phyloP scores from a whole-genome alignment of 2,329 filamentous ascomycete species.

The Cladophialophora immunda region DNA sequence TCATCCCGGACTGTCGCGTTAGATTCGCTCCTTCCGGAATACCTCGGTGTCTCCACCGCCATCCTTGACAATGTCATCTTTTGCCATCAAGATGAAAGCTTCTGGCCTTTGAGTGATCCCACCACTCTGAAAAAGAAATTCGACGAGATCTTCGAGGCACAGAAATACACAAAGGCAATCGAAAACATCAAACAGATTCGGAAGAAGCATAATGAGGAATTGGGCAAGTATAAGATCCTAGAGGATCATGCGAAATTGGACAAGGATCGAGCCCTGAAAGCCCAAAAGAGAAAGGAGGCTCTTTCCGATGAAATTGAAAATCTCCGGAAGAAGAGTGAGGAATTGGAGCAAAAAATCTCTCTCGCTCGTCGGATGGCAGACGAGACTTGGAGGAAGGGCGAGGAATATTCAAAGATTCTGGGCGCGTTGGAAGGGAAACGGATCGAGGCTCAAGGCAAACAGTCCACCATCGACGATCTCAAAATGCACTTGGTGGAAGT shows the following conservation, averaged over 20 bases:
- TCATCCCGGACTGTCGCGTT: constrained; percentile 84
- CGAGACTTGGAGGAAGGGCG: constrained; percentile 76
- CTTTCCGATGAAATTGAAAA: constrained; percentile 70
- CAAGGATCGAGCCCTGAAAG: constrained; percentile 82
- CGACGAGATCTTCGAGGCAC: constrained; percentile 96
- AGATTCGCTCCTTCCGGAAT: constrained; percentile 82
- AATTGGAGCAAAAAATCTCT: constrained; percentile 60
- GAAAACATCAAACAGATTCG: constrained; percentile 89
- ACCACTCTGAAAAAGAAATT: constrained; percentile 88
- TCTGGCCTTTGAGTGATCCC: constrained; percentile 96
- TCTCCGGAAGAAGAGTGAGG: constrained; percentile 68
- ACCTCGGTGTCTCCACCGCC: constrained; percentile 87
- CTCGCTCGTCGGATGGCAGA: constrained; percentile 61
- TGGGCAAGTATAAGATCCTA: constrained; percentile 75
- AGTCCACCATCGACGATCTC: constrained; percentile 75
- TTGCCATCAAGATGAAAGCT: constrained; percentile 96
- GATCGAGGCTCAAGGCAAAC: constrained; percentile 74
- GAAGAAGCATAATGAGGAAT: constrained; percentile 81
- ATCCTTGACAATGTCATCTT: constrained; percentile 96
- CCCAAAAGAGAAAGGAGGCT: constrained; percentile 70
- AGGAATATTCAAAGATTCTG: constrained; percentile 77
- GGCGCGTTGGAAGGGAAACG: constrained; percentile 79
- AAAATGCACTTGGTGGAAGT: constrained; percentile 78
- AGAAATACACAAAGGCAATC: constrained; percentile 97
- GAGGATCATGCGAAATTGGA: constrained; percentile 81